Conservation (phyloP, 2,329 filamentous ascomycete species). For the Cytospora schulzeri region DNA sequence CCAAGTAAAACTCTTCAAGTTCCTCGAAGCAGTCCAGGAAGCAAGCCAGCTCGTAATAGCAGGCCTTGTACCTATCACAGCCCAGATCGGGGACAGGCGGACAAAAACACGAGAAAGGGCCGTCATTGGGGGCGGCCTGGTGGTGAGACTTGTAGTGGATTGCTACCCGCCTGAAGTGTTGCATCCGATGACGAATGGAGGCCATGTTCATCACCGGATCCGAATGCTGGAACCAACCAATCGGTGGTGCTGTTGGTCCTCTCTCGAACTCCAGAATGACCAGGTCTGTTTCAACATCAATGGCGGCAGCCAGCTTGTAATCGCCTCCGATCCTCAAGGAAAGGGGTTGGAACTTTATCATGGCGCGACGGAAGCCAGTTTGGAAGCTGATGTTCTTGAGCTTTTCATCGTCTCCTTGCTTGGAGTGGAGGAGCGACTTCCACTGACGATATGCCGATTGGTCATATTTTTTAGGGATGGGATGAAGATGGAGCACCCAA, state of each 20-base stretch:
- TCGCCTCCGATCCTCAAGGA: fast-evolving
- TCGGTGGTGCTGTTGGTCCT: conserved; percentile 3
- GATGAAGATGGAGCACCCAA: background rate
- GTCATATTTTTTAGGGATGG: background rate
- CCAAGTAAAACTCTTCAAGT: conserved; percentile 36
- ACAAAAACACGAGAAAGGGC: conserved; percentile 23
- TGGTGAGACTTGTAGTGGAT: conserved; percentile 12
- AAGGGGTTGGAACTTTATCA: background rate
- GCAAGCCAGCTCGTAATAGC: conserved; percentile 29
- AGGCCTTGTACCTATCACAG: conserved; percentile 19
- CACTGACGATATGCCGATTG: conserved; percentile 17
- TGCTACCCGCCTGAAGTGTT: conserved; percentile 19
- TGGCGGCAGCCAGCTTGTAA: background rate
- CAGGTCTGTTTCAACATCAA: conserved; percentile 28
- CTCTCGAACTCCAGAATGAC: conserved; percentile 30
- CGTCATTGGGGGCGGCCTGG: background rate
- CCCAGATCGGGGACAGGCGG: background rate
- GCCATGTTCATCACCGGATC: background rate
- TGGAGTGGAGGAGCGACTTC: conserved; percentile 5
- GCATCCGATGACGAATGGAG: conserved; percentile 8
- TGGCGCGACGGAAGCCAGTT: conserved; percentile 12
- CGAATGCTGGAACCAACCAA: conserved; percentile 15
- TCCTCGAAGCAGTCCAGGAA: conserved; percentile 34
- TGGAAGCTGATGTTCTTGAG: conserved; percentile 22
- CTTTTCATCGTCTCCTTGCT: background rate